phyloP scores from a whole-genome alignment of 345 rosid genomes.

The Capsella bursapastoris region DNA sequence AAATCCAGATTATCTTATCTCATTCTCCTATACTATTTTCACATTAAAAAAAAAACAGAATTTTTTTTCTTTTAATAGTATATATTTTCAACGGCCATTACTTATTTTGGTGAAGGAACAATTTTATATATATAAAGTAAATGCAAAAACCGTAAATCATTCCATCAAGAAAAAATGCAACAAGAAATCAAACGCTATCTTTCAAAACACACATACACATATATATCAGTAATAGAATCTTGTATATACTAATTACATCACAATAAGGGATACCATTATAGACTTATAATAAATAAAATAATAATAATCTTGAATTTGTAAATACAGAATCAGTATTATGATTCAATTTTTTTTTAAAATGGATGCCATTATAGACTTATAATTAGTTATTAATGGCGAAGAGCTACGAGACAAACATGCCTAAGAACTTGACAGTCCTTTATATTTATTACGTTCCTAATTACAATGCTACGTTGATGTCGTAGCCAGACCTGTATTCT shows the following conservation, averaged over 20 bases:
- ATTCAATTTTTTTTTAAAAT: neutral
- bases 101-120: neutral
- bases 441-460: conserved; percentile 48
- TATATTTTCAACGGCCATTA: neutral
- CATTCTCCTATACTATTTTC: neutral
- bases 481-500: conserved; percentile 28
- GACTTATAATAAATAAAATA: too few species aligned
- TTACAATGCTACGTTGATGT: conserved; percentile 46
- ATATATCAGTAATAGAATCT: too few species aligned
- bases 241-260: too few species aligned
- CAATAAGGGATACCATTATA: too few species aligned
- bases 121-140: neutral
- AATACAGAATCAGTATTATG: neutral
- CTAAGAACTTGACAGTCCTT: conserved; percentile 41
- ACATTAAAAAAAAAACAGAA: too few species aligned
- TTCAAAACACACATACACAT: too few species aligned
- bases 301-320: neutral
- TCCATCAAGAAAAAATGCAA: conserved; percentile 4
- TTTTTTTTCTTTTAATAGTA: too few species aligned
- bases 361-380: conserved; percentile 18
- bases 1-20: neutral
- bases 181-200: neutral
- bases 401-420: conserved; percentile 50
- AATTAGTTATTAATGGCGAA: conserved; percentile 21
- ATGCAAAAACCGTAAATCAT: neutral